Evolutionary conservation across 2,329 filamentous ascomycete genomes (phyloP), one percentile per base, ranked within the genome.

Genomic region (Harringtonia lauricola): DNA sequence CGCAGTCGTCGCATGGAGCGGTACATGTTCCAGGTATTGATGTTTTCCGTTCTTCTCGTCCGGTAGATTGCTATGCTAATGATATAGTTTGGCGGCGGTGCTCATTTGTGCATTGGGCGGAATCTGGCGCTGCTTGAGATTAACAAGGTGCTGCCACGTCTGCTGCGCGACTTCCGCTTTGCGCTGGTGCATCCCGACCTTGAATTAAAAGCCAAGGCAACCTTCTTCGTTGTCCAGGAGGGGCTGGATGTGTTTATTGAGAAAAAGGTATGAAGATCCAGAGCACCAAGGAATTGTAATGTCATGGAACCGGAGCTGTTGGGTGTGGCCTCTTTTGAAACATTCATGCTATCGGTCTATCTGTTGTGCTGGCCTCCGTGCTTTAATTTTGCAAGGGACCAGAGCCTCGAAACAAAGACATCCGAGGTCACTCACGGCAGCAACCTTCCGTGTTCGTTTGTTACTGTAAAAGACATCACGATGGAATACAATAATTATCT

Each of bases 191-290:
- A 71, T 45, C 71, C 71, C 0, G 62, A 64, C 10, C 62, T 67
- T 35, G 63, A 68, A 41, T 60, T 77, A 50, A 66, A 64, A 47
- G 70, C 71, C n/a, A 66, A 71, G 43, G 67, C 72, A 18, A 74
- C 71, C 4, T 78, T 77, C 56, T 78, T 79, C 51, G 74, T 78
- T 10, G 72, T 77, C 10, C 74, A 78, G 55, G 63, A 68, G 40
- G 74, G 74, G 1, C 53, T 78, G 47, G 64, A 75, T 39, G 72
- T 76, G 39, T 72, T 63, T 51, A 61, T 71, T 45, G 62, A 62
- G 48, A 59, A 58, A 52, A 60, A 57, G 46, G 34, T 29, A 21
- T 29, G 24, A 10, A n/a, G n/a, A n/a, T n/a, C n/a, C n/a, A n/a
- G n/a, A n/a, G n/a, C n/a, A n/a, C n/a, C n/a, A n/a, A n/a, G n/a